These are phyloP conservation scores for Boeremia lycopersici DNA, from an alignment of 2,329 filamentous ascomycete genomes.

Conservation along the genomic window DNA sequence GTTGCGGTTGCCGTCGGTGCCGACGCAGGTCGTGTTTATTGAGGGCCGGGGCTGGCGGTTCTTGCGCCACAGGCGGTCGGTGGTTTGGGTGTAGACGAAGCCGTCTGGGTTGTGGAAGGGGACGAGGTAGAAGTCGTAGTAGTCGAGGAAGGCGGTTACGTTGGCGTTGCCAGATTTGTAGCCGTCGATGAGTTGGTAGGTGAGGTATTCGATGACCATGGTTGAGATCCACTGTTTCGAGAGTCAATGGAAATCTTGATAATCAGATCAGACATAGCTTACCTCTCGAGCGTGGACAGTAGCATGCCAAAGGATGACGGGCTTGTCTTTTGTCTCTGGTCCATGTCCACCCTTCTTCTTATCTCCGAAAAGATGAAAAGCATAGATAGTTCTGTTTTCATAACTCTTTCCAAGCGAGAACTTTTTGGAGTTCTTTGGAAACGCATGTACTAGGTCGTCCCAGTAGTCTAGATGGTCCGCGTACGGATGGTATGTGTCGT, in stretches of 20 bases:
- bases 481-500: constrained; percentile 40
- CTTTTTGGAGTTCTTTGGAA: constrained; percentile 36
- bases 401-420: constrained; percentile 37
- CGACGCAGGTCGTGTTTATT: constrained; percentile 34
- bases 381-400: constrained; percentile 39
- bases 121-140: constrained; percentile 43
- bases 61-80: constrained; percentile 45
- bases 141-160: constrained; percentile 37
- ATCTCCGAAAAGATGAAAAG: constrained; percentile 36
- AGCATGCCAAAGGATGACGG: constrained; percentile 42
- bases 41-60: constrained; percentile 42
- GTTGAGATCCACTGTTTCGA: constrained; percentile 15
- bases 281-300: constrained; percentile 44
- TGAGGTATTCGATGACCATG: constrained; percentile 39
- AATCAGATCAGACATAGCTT: constrained; percentile 25
- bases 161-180: constrained; percentile 34
- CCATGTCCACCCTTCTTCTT: constrained; percentile 21
- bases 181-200: constrained; percentile 36
- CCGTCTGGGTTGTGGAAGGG: constrained; percentile 44
- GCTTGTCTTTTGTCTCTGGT: constrained; percentile 13
- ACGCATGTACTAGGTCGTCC: constrained; percentile 34
- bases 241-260: not conserved
- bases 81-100: constrained; percentile 44
- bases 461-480: constrained; percentile 39
- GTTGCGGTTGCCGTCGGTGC: constrained; percentile 46